Percentiles rank a stretch among this genome's conserved stretches.
These are phyloP conservation scores for Inga laurina DNA, from an alignment of 306 rosid genomes.

Conservation along the genomic window DNA sequence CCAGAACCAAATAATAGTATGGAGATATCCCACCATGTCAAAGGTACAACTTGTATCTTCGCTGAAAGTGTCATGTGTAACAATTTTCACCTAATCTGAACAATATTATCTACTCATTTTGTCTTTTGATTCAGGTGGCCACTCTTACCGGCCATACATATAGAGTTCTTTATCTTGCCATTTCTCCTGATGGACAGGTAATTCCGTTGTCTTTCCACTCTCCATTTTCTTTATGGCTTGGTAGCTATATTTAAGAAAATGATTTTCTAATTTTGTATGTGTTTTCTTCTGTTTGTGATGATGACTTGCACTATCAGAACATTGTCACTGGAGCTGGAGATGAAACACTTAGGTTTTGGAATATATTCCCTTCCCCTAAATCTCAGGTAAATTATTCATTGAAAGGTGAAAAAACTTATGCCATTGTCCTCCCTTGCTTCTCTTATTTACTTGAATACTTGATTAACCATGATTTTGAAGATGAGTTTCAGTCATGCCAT, in stretches of 20 bases:
- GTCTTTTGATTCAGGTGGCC: conserved; percentile 64
- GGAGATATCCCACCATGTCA: conserved; percentile 99
- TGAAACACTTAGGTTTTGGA: conserved; percentile 98
- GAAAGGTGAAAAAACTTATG: not conserved
- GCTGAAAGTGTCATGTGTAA: not conserved
- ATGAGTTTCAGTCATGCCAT: conserved; percentile 9
- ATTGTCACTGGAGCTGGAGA: conserved; percentile 99
- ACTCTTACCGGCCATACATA: conserved; percentile 95
- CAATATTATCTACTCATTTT: conserved; percentile 17
- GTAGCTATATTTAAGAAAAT: not conserved
- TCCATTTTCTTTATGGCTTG: not conserved
- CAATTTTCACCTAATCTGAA: conserved; percentile 3
- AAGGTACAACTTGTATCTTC: conserved; percentile 58
- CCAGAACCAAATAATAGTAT: conserved; percentile 95
- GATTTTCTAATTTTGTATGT: conserved; percentile 10
- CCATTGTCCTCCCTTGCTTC: not conserved
- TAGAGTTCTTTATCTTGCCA: conserved; percentile 96
- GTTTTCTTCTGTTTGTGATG: conserved; percentile 24
- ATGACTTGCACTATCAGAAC: conserved; percentile 58
- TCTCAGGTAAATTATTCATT: conserved; percentile 73
- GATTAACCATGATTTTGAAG: not conserved
- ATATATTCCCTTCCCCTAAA: conserved; percentile 95
- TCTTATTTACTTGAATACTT: conserved; percentile 5
- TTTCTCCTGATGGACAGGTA: conserved; percentile 99
- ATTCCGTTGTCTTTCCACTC: conserved; percentile 23